Conservation (phyloP, 169 alveolate genomes). For the Ichthyophthirius multifiliis region DNA sequence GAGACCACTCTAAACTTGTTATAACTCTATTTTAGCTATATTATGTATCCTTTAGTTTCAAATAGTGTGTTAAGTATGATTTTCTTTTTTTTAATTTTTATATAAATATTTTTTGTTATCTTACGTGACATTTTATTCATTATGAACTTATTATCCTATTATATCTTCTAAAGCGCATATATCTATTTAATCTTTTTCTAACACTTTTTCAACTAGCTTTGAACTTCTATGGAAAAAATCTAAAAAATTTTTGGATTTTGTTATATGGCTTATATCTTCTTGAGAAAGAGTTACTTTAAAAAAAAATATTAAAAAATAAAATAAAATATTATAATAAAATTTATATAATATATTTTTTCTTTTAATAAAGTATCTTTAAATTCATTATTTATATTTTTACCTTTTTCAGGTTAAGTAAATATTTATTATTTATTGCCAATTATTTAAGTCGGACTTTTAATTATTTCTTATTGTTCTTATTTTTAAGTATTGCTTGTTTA, state of each 20-base stretch:
- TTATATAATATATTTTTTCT: not conserved
- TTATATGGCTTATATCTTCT: conserved; percentile 43
- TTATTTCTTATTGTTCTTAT: not conserved
- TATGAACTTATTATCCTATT: not conserved
- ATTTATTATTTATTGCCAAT: not conserved
- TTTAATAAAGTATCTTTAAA: not conserved
- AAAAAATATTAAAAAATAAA: not conserved
- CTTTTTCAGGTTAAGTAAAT: not conserved
- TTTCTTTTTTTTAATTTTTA: not conserved
- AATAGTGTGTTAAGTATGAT: not conserved
- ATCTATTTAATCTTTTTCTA: not conserved
- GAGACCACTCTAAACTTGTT: conserved; percentile 39
- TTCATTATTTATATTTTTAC: not conserved
- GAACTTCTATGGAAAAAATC: conserved; percentile 49
- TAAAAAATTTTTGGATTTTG: conserved; percentile 35
- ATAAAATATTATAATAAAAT: not conserved
- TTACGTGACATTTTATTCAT: not conserved
- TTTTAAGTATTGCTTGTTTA: not conserved
- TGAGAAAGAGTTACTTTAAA: not conserved
- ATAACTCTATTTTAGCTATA: conserved; percentile 33
- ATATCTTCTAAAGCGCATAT: not conserved
- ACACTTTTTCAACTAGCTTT: conserved; percentile 55
- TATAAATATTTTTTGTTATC: not conserved
- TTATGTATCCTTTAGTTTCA: not conserved
- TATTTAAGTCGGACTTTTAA: not conserved